Evolutionary conservation across 2,329 filamentous ascomycete species (phyloP), one percentile per base, ranked within the genome.

Genomic region (Aspergillus sp.): DNA sequence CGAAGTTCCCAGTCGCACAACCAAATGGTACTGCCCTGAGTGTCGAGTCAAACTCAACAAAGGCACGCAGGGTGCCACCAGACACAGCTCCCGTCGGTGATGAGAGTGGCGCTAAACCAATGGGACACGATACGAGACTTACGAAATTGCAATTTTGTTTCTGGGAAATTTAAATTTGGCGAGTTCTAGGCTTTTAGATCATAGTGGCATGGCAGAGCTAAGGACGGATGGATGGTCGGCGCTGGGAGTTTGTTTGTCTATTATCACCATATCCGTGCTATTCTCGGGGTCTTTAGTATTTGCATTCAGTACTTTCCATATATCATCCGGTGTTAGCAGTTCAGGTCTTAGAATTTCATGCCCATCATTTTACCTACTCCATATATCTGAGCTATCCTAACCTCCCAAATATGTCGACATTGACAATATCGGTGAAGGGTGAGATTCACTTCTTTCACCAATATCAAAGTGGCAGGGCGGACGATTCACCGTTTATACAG

Each of bases 11-110:
- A 79, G 80, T n/a, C 79, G 84, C 22, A 80, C 84, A 12, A 79
- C 81, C 11, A 87, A 86, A 70, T 88, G 86, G 86, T 88, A 85
- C 66, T 88, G 86, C 71, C 84, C 84, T 1, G 82, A 86, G 41
- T 88, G 86, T 65, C 73, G 81, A 45, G 78, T 81, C 65, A 82
- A 79, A 65, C 70, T 77, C 41, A 72, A 75, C 55, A 79, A 76
- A 61, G 74, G 74, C 13, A 65, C 65, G 8, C 73, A 77, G 59
- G 75, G 75, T 3, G 77, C 77, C 37, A 71, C 76, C 33, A 73
- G 69, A 52, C 70, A 65, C 22, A 68, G 67, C 37, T 68, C 69
- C 30, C 66, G 68, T 45, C 73, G 75, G 47, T 72, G 74, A 51
- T 74, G 52, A 64, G 15, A 20, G 27, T 24, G 24, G 9, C 27